Conservation (phyloP, 2,329 filamentous ascomycete genomes). For the Alternaria sp. region DNA sequence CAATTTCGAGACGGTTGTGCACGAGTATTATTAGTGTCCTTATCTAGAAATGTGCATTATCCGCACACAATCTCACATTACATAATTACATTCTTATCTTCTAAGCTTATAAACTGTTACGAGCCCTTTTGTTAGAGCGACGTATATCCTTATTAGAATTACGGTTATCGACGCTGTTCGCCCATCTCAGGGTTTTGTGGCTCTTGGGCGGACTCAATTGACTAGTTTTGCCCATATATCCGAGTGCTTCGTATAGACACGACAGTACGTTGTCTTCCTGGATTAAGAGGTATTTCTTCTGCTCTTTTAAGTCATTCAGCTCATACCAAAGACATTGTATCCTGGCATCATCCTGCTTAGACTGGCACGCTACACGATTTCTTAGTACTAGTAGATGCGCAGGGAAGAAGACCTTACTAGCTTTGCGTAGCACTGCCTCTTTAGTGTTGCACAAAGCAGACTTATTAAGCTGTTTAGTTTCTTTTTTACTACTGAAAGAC, state of each 20-base stretch:
- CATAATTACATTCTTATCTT: not conserved
- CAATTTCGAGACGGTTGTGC: not conserved
- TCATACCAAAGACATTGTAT: not conserved
- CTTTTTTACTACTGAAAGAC: not conserved
- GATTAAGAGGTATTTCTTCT: not conserved
- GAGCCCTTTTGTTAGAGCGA: slow-evolving; percentile 4
- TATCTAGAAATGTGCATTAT: not conserved
- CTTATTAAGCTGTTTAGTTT: not conserved
- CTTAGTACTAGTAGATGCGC: not conserved
- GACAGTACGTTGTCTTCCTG: not conserved
- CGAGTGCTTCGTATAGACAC: not conserved
- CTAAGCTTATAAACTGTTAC: not conserved
- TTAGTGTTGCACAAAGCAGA: not conserved
- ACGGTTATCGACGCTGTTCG: not conserved
- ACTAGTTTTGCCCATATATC: not conserved
- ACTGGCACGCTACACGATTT: not conserved
- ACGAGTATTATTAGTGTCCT: not conserved
- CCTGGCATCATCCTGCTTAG: not conserved
- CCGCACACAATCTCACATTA: not conserved
- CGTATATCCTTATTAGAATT: not conserved
- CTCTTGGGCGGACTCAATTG: not conserved
- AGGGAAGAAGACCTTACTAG: slow-evolving; percentile 1
- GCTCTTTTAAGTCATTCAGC: not conserved
- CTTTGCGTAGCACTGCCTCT: slow-evolving; percentile 1
- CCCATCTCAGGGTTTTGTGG: slow-evolving; percentile 1